Evolutionary conservation across 2,329 filamentous ascomycete genomes (phyloP).

Genomic region (Cladosporium velox): DNA sequence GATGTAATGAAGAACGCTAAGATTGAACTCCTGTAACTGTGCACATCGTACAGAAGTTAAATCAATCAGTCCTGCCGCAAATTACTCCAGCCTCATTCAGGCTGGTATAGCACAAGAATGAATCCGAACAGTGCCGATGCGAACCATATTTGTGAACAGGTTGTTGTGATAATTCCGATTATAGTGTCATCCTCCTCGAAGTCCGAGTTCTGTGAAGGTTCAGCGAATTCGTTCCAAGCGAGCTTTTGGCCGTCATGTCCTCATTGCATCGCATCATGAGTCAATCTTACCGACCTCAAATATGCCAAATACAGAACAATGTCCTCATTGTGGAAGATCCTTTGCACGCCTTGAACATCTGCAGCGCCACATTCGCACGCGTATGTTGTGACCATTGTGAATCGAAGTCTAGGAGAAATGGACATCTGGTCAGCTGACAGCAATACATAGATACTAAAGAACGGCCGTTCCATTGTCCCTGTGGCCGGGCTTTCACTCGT

Average conservation of each 20-base stretch:
- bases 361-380: constrained; percentile 4
- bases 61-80: not conserved
- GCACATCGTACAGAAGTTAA: not conserved
- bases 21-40: not conserved
- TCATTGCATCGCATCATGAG: not conserved
- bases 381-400: not conserved
- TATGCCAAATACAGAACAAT: not conserved
- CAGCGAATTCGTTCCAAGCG: not conserved
- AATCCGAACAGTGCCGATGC: not conserved
- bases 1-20: not conserved
- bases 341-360: constrained; percentile 2
- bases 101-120: not conserved
- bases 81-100: not conserved
- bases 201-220: not conserved
- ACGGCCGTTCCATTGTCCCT: constrained; percentile 22
- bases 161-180: too few species aligned
- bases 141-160: not conserved
- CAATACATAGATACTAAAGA: constrained; percentile 21
- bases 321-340: not conserved
- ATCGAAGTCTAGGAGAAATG: not conserved
- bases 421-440: not conserved
- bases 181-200: not conserved
- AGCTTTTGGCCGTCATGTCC: not conserved
- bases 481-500: constrained; percentile 21
- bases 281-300: not conserved